Base-by-base conservation (phyloP, 129 eudicot species). In the Lonicera japonica region DNA sequence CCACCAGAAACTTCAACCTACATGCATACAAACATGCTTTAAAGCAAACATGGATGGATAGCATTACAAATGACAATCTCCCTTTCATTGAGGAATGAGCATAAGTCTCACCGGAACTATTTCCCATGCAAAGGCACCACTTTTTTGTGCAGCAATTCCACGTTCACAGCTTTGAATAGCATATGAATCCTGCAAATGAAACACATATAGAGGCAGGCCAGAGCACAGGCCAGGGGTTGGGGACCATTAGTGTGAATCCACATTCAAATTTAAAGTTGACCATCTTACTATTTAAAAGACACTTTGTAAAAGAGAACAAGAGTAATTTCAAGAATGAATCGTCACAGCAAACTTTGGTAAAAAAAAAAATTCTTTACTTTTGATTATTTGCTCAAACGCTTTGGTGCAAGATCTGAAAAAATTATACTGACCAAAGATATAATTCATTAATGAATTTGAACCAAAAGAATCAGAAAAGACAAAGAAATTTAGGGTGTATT, bases 41-140 rank as follows among this genome's bases (percentile, higher is more conserved):
- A 41, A 23, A 17, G 11, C 8, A 70, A 13, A 51, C 54, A 40
- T n/a, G 3, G 5, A 41, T 23, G 64, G 63, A 41, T 23, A 57
- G 63, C 19, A 41, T 39, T 22, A 18, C 2, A 25, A 24, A 54
- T 1, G 18, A 25, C n/a, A 60, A 11, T 47, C 16, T 1, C 40
- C 62, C 17, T 59, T 58, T 19, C 16, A 47, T 11, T 61, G 60
- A 51, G 51, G 36, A 52, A 12, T 61, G 60, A 51, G 51, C 46
- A 52, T 24, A 72, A n/a, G 45, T 52, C 87, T 65, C 34, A 87
- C 96, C 52, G 98, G 98, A 69, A 77, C 86, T 68, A 91, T 91
- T 77, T 91, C 98, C 98, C 98, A 91, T 36, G 71, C 25, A 69
- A 91, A 91, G 54, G 95, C 90, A 76, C 96, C 96, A 66, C 63